Percentiles rank a stretch among this genome's conserved stretches.
Evolutionary conservation across 2,329 filamentous ascomycete genomes (phyloP).

Genomic region (Stemphylium lycopersici): DNA sequence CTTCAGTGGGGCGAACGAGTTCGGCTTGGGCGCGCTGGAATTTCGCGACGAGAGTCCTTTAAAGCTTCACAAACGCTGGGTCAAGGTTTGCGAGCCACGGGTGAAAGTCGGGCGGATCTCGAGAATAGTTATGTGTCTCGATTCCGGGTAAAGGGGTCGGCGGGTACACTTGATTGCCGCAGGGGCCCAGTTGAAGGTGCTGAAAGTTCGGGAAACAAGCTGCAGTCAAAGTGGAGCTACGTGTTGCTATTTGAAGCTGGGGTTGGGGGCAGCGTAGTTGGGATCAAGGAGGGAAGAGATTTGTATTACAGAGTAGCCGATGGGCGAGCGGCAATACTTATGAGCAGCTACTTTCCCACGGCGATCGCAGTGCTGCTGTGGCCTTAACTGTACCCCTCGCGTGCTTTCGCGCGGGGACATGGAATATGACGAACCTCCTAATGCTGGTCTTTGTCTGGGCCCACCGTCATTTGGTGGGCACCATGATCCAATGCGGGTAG

Average conservation of each 20-base stretch:
- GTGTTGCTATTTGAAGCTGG: conserved; percentile 2
- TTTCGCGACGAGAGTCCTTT: conserved; percentile 7
- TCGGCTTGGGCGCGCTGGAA: conserved; percentile 16
- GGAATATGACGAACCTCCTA: conserved; percentile 39
- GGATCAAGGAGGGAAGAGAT: neutral
- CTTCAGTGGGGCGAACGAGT: conserved; percentile 11
- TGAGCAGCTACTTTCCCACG: conserved; percentile 11
- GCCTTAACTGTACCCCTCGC: conserved; percentile 33
- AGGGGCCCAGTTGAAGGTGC: conserved; percentile 34
- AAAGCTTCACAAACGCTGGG: neutral
- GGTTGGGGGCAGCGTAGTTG: conserved; percentile 1
- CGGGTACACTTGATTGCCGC: conserved; percentile 35
- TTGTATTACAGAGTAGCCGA: conserved; percentile 1
- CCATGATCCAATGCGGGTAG: conserved; percentile 26
- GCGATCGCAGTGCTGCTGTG: conserved; percentile 11
- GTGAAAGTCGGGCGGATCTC: conserved; percentile 9
- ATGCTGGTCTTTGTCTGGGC: conserved; percentile 37
- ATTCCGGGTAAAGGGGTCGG: conserved; percentile 48
- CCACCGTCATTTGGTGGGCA: conserved; percentile 24
- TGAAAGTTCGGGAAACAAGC: conserved; percentile 36
- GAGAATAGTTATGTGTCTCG: conserved; percentile 33
- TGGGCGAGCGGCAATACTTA: conserved; percentile 32
- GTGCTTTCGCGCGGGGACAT: conserved; percentile 38
- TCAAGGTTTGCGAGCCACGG: conserved; percentile 11
- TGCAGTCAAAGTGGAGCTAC: conserved; percentile 33